phyloP scores from a whole-genome alignment of 257 asterid genomes.

The Anisodus tanguticus region DNA sequence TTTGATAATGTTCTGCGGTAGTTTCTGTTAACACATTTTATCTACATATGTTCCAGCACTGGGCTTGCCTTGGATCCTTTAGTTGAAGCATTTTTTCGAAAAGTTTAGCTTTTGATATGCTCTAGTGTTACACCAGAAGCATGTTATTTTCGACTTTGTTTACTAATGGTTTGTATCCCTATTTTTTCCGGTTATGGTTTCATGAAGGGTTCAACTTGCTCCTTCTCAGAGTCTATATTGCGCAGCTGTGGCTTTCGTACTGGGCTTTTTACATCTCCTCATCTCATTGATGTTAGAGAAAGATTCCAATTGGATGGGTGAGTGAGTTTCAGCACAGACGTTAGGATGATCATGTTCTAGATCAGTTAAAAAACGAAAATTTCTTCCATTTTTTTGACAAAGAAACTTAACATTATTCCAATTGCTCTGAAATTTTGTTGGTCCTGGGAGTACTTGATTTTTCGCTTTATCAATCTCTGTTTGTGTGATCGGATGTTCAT shows the following conservation, averaged over 20 bases:
- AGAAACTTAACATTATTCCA: not conserved
- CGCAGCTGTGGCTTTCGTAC: constrained; percentile 90
- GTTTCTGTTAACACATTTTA: not conserved
- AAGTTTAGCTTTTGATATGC: not conserved
- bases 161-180: not conserved
- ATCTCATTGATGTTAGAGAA: constrained; percentile 96
- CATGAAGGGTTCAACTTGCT: constrained; percentile 93
- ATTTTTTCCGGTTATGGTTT: constrained; percentile 32
- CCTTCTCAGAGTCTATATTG: constrained; percentile 82
- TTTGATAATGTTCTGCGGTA: not conserved
- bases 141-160: not conserved
- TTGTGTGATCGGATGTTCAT: not conserved
- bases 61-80: constrained; percentile 17
- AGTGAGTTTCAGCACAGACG: constrained; percentile 35
- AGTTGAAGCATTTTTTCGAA: not conserved
- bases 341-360: not conserved
- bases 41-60: not conserved
- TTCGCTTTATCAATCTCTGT: not conserved
- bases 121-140: not conserved
- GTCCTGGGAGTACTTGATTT: constrained; percentile 16
- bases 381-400: not conserved
- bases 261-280: constrained; percentile 98
- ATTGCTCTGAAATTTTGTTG: not conserved
- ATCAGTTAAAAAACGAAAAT: not conserved
- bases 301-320: constrained; percentile 91